A percentile compares a stretch with the other conserved stretches of the same genome.
These are phyloP conservation scores for Coemansia pectinata DNA, from an alignment of 192 early-diverging fungal genomes.

Conservation along the genomic window DNA sequence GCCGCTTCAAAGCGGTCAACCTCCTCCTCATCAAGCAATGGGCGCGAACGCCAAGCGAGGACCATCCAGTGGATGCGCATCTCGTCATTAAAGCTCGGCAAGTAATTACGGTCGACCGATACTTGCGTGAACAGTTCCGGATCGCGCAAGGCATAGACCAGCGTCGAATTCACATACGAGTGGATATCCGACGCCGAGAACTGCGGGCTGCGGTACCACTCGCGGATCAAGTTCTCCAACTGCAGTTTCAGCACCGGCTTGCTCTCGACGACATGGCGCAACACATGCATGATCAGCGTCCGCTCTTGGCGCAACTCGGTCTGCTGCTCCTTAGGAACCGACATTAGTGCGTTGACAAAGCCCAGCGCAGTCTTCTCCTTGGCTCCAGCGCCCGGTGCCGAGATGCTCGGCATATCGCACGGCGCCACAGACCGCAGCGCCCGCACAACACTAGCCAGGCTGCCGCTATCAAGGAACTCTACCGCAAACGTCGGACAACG, in stretches of 20 bases:
- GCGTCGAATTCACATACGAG: constrained; percentile 66
- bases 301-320: constrained; percentile 77
- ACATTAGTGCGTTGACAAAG: constrained; percentile 61
- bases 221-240: constrained; percentile 76
- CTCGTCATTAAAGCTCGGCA: constrained; percentile 66
- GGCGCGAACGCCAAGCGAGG: constrained; percentile 51
- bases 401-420: constrained; percentile 19
- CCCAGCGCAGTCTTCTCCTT: constrained; percentile 43
- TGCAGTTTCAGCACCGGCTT: constrained; percentile 58
- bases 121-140: constrained; percentile 68
- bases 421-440: constrained; percentile 30
- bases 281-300: constrained; percentile 78
- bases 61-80: constrained; percentile 64
- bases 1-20: constrained; percentile 34
- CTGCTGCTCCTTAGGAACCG: constrained; percentile 57
- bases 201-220: constrained; percentile 73
- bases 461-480: constrained; percentile 69
- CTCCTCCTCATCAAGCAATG: constrained; percentile 47
- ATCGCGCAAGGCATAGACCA: constrained; percentile 62
- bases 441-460: constrained; percentile 54
- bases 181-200: constrained; percentile 66
- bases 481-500: constrained; percentile 62
- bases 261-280: constrained; percentile 87
- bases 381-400: constrained; percentile 4
- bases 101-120: constrained; percentile 60